These are phyloP conservation scores for Rhizophagus prolifer DNA, from an alignment of 192 early-diverging fungal genomes.

Conservation along the genomic window DNA sequence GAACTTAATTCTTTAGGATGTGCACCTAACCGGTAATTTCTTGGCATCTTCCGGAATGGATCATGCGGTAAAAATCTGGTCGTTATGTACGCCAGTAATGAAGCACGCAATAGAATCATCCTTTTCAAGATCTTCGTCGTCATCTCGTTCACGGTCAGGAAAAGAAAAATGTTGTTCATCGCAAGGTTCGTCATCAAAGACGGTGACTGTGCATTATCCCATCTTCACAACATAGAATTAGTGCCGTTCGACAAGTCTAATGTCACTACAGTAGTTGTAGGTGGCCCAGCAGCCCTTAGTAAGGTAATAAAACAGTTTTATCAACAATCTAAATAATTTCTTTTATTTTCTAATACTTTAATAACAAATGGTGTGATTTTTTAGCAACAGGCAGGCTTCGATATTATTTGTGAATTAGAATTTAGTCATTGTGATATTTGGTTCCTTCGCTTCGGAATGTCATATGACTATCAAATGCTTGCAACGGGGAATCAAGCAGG, in stretches of 20 bases:
- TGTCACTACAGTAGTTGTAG: neutral
- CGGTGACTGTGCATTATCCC: constrained; percentile 24
- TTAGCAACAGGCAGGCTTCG: too few relatives aligned
- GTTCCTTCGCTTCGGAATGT: too few relatives aligned
- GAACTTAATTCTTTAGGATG: constrained; percentile 9
- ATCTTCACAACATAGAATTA: constrained; percentile 18
- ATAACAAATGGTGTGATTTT: neutral
- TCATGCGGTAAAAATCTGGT: constrained; percentile 25
- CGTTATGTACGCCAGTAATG: constrained; percentile 18
- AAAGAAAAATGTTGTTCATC: constrained; percentile 6
- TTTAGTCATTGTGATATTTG: too few relatives aligned
- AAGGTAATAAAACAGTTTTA: constrained; percentile 4
- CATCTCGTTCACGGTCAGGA: too few relatives aligned
- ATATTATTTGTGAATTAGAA: too few relatives aligned
- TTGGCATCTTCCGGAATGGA: constrained; percentile 26
- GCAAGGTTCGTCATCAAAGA: neutral
- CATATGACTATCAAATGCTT: too few relatives aligned
- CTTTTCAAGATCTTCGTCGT: constrained; percentile 2
- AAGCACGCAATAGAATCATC: constrained; percentile 10
- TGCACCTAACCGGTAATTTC: constrained; percentile 20
- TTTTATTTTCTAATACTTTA: neutral
- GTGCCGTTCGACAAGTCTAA: constrained; percentile 4
- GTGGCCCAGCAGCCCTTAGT: constrained; percentile 5
- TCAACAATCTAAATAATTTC: neutral
- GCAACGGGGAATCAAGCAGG: too few relatives aligned